Base-by-base conservation (phyloP, 2,329 filamentous ascomycete species). In the Colletotrichum destructivum region DNA sequence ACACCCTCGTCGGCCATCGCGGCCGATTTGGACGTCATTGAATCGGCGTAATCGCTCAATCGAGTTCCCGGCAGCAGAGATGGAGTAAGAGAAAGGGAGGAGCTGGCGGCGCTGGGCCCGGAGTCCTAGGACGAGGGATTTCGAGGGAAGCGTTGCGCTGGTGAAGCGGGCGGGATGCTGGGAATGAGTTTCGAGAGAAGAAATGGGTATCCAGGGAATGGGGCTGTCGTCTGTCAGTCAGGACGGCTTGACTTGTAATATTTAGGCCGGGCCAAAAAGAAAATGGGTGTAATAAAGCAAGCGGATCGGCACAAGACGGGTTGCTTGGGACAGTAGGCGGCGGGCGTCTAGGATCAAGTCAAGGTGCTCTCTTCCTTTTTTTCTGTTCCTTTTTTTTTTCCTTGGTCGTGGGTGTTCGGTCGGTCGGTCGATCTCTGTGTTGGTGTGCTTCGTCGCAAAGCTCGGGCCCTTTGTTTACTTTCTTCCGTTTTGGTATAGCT, bases 1-100 rank as follows among this genome's bases (percentile, higher is more conserved):
- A 97, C 92, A 75, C 86, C 88, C 83, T 90, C 88, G 81, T 88
- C 86, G 51, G 86, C 86, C 89, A 91, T 90, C 71, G 69, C 71
- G 71, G 70, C 73, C 44, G 60, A 69, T 44, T 54, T 72, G 61
- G 65, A 72, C 60, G 69, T 73, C 69, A 73, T 73, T 56, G 38
- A 62, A 60, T 47, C 52, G 54, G 52, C 26, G 56, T 40, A 46
- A 16, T 47, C 31, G 65, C 56, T 71, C 49, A 62, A 62, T 66
- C 31, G 52, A 61, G 66, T 46, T 57, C 40, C 47, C 23, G 47
- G 42, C 69, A 23, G 55, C 61, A 59, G 42, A 72, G 61, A 62
- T 66, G 64, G 57, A 67, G 70, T 52, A 18, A 56, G 56, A 74
- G 60, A 69, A 51, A 68, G 56, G 46, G 72, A 69, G 60, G 65